These are phyloP conservation scores for Backusella macrospora DNA, from an alignment of 192 early-diverging fungal species.

Conservation along the genomic window DNA sequence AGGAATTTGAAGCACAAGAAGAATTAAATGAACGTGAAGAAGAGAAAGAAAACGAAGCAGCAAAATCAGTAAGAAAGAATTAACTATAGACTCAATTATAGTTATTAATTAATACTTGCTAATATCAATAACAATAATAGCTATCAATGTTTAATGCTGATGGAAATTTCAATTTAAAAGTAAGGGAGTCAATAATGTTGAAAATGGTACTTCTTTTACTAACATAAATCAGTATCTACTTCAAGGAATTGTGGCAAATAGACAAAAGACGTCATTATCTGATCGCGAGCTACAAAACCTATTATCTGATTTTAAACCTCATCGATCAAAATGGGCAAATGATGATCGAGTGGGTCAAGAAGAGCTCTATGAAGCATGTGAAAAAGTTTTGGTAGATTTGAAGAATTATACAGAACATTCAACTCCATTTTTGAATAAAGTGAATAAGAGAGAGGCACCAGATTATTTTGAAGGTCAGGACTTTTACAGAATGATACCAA, in stretches of 20 bases:
- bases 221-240: slow-evolving; percentile 65
- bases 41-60: slow-evolving; percentile 21
- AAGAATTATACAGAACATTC: slow-evolving; percentile 83
- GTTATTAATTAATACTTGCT: not conserved
- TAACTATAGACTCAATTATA: not conserved
- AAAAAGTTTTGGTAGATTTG: slow-evolving; percentile 80
- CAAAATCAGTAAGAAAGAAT: not conserved
- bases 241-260: slow-evolving; percentile 72
- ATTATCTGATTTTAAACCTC: slow-evolving; percentile 78
- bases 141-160: slow-evolving; percentile 33
- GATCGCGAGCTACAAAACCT: slow-evolving; percentile 74
- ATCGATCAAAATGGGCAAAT: slow-evolving; percentile 87
- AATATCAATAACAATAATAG: slow-evolving; percentile 21
- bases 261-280: slow-evolving; percentile 60
- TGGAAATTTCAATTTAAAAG: slow-evolving; percentile 33
- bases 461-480: slow-evolving; percentile 81
- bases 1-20: slow-evolving; percentile 36
- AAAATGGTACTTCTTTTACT: not conserved
- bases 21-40: slow-evolving; percentile 30
- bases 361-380: slow-evolving; percentile 85
- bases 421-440: slow-evolving; percentile 83
- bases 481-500: not conserved
- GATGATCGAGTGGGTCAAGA: slow-evolving; percentile 88
- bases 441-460: slow-evolving; percentile 87
- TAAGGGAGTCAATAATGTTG: not conserved